Conservation (phyloP, 495 filamentous ascomycete species). For the Clavariopsis aquatica region DNA sequence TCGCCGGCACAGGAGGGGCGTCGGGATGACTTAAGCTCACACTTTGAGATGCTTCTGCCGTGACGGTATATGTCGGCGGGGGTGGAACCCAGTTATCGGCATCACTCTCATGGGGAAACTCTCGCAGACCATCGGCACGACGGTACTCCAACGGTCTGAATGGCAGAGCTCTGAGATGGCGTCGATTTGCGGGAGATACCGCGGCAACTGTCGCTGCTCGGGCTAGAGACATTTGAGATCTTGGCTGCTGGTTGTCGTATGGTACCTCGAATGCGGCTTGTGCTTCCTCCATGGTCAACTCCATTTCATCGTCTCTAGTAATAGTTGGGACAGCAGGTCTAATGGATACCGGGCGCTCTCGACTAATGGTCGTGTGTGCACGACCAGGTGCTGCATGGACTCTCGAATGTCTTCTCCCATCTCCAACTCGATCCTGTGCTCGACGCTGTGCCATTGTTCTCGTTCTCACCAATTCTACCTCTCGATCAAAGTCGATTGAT, state of each 20-base stretch:
- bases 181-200: conserved; percentile 36
- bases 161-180: conserved; percentile 39
- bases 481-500: conserved; percentile 35
- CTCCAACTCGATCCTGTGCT: conserved; percentile 16
- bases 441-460: conserved; percentile 33
- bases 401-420: conserved; percentile 22
- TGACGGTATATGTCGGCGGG: conserved; percentile 80
- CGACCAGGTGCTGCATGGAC: conserved; percentile 9
- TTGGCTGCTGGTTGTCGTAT: conserved; percentile 37
- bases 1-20: conserved; percentile 12
- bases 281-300: conserved; percentile 32
- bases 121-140: conserved; percentile 63
- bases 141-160: conserved; percentile 47
- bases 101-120: conserved; percentile 83
- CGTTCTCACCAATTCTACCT: conserved; percentile 36
- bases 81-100: conserved; percentile 93
- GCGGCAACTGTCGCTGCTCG: conserved; percentile 41
- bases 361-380: conserved; percentile 24
- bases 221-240: conserved; percentile 36
- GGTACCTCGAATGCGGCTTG: conserved; percentile 38
- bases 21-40: conserved; percentile 32
- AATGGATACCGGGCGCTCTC: conserved; percentile 21
- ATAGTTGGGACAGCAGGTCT: conserved; percentile 20
- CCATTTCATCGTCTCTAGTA: conserved; percentile 21
- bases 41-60: conserved; percentile 53